Evolutionary conservation across 495 filamentous ascomycete genomes (phyloP).

Genomic region (Penicillium macrosclerotiorum): DNA sequence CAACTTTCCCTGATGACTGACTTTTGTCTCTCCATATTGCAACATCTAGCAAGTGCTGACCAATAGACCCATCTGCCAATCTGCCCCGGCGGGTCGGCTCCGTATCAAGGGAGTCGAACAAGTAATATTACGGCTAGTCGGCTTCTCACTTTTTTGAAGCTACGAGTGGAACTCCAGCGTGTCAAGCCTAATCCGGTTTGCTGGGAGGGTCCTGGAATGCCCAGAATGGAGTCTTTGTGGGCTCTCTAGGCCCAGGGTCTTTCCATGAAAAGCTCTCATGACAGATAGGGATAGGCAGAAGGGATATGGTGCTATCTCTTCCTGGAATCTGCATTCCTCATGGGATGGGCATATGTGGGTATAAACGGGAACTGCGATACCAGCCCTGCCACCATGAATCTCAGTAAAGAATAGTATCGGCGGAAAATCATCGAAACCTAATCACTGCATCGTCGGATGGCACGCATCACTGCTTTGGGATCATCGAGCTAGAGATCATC

Average conservation of each 20-base stretch:
- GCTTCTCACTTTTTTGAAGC: not conserved
- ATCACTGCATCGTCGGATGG: slow-evolving; percentile 1
- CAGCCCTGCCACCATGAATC: slow-evolving; percentile 2
- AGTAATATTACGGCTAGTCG: not conserved
- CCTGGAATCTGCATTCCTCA: not conserved
- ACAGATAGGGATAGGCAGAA: not conserved
- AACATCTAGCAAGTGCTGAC: slow-evolving; percentile 1
- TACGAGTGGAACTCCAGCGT: slow-evolving; percentile 6
- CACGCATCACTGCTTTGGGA: not conserved
- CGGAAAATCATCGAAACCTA: not conserved
- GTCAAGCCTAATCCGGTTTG: slow-evolving; percentile 2
- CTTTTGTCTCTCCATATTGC: not conserved
- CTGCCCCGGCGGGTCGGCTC: slow-evolving; percentile 19
- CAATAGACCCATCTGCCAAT: not conserved
- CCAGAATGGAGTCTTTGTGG: not conserved
- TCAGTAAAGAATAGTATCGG: not conserved
- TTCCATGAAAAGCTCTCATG: not conserved
- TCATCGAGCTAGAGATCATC: slow-evolving; percentile 5
- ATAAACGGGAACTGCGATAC: not conserved
- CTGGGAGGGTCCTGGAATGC: not conserved
- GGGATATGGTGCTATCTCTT: not conserved
- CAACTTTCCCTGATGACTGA: not conserved
- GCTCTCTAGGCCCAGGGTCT: not conserved
- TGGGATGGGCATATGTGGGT: not conserved
- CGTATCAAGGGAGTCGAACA: slow-evolving; percentile 1